A percentile compares a stretch with the other conserved stretches of the same genome.
These are phyloP conservation scores for Cladosporium austrohemisphaericum DNA, from an alignment of 2,329 filamentous ascomycete species.

Conservation along the genomic window DNA sequence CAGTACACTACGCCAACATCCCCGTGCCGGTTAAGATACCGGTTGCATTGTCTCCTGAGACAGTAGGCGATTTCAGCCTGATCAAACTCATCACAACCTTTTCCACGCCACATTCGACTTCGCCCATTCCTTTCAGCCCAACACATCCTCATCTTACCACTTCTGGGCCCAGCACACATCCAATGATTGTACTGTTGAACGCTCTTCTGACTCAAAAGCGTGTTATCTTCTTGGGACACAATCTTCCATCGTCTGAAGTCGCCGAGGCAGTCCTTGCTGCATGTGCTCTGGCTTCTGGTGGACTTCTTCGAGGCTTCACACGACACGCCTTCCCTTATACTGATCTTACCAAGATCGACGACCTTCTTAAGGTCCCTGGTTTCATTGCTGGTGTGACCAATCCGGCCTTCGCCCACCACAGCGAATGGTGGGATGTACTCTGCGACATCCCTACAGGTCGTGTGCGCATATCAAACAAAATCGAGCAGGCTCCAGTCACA, in stretches of 20 bases:
- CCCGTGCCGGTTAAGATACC: conserved; percentile 96
- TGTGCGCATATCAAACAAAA: conserved; percentile 88
- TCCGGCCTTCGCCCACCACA: conserved; percentile 89
- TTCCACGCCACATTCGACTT: conserved; percentile 73
- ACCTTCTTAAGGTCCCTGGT: conserved; percentile 89
- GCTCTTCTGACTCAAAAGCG: conserved; percentile 94
- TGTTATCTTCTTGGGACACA: conserved; percentile 92
- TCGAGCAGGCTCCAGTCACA: conserved; percentile 74
- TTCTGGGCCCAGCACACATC: conserved; percentile 82
- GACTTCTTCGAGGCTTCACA: conserved; percentile 88
- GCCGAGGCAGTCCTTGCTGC: conserved; percentile 98
- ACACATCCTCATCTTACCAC: conserved; percentile 91
- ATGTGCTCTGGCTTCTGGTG: conserved; percentile 87
- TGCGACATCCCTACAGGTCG: conserved; percentile 89
- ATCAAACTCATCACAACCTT: conserved; percentile 97
- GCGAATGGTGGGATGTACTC: conserved; percentile 96
- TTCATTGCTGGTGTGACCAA: conserved; percentile 99
- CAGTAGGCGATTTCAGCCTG: conserved; percentile 93
- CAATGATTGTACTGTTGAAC: conserved; percentile 91
- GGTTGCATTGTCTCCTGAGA: conserved; percentile 88
- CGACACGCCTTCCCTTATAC: conserved; percentile 97
- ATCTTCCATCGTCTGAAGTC: conserved; percentile 90
- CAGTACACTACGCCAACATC: conserved; percentile 92
- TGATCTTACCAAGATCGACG: conserved; percentile 95
- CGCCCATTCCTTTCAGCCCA: conserved; percentile 72